Evolutionary conservation across 805 yeast species (phyloP).

Genomic region (Saturnispora zaruensis): DNA sequence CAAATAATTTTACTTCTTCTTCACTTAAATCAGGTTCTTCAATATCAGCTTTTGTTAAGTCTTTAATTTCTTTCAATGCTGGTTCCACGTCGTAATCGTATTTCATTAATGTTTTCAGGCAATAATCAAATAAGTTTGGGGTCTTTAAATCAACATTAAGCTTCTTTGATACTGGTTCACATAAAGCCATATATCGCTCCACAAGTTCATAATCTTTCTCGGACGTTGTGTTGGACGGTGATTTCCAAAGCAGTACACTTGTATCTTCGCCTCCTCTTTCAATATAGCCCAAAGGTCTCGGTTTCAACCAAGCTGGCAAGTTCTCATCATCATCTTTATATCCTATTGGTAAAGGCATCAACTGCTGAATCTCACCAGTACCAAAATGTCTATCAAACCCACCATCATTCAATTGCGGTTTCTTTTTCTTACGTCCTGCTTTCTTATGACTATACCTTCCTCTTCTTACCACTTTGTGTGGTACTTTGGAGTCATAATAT

Average conservation of each 20-base stretch:
- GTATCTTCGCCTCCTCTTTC: conserved; percentile 77
- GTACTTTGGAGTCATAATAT: conserved; percentile 43
- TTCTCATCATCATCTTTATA: conserved; percentile 36
- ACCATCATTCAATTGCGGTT: conserved; percentile 16
- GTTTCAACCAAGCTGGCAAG: conserved; percentile 70
- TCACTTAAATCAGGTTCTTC: conserved; percentile 69
- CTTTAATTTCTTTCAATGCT: conserved; percentile 40
- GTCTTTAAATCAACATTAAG: conserved; percentile 52
- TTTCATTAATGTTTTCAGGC: conserved; percentile 47
- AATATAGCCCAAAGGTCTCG: conserved; percentile 68
- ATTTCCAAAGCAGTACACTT: conserved; percentile 58
- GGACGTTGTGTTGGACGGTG: conserved; percentile 25
- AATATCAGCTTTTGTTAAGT: conserved; percentile 47
- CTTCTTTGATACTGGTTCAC: conserved; percentile 47
- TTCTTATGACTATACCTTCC: conserved; percentile 18
- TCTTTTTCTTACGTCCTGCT: conserved; percentile 16
- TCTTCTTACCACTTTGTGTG: conserved; percentile 14
- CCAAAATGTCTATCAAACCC: conserved; percentile 11
- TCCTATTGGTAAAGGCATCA: conserved; percentile 35
- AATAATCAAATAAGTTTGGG: conserved; percentile 77
- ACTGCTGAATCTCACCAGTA: background rate
- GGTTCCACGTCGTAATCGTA: conserved; percentile 39
- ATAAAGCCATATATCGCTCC: conserved; percentile 46
- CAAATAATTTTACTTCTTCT: conserved; percentile 61
- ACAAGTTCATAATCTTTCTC: conserved; percentile 17